Evolutionary conservation across 345 rosid species (phyloP), one percentile per base, ranked within the genome.

Genomic region (Brassica napus): DNA sequence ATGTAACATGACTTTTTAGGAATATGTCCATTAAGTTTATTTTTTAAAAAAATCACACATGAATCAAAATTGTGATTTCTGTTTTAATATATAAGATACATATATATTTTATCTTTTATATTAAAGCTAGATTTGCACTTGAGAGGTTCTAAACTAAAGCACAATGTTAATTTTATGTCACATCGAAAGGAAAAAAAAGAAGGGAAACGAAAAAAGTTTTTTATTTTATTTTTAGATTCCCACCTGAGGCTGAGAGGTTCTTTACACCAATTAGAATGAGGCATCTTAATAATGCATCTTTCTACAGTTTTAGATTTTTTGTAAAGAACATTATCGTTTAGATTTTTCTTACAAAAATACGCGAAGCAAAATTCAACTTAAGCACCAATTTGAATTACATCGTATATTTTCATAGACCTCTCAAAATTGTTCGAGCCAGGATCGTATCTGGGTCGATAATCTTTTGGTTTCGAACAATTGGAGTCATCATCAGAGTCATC

Each of bases 181-280:
- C 21, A 62, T 49, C 65, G 6, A 35, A 42, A 37, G 71, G 3
- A 9, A 60, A 21, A 31, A 49, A 47, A 47, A 49, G 2, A 31
- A 15, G n/a, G 44, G 26, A 42, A 68, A 49, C 9, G 5, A 54
- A 0, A 35, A 16, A 67, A 24, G 8, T 4, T 34, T 15, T 55
- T 35, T 23, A 1, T 23, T 23, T 23, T 23, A 31, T 55, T 26
- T 61, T 5, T 28, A 26, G 65, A 71, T 63, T 71, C 71, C 12
- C n/a, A 24, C 71, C 71, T 71, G 76, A 63, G 37, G 57, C 10
- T 71, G 66, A 77, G 72, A 62, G 66, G 65, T 64, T 63, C 14
- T 71, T 54, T 62, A 34, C 31, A 70, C 31, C 65, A 63, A 52
- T 77, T 62, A 49, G 7, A 69, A 70, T 32, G 63, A 31, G 24